Conservation (phyloP, 1,284 basidiomycete genomes). For the Leccinum laetum region DNA sequence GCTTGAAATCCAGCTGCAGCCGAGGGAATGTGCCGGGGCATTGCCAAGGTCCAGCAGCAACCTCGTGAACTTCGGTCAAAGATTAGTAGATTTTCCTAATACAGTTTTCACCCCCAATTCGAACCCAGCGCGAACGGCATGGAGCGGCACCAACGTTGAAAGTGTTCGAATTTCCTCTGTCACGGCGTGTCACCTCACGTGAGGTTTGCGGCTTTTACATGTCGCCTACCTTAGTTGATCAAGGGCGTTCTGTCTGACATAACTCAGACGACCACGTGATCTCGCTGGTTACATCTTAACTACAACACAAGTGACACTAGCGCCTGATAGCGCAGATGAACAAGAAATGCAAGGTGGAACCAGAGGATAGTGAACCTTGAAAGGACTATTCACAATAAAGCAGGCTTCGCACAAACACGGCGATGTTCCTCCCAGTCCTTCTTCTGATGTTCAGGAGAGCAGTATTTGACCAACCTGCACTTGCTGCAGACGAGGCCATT, state of each 20-base stretch:
- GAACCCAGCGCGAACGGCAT: no score
- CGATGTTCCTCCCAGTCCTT: conserved; percentile 75
- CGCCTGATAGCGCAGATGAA: not conserved
- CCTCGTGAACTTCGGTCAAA: no score
- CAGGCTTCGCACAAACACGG: conserved; percentile 57
- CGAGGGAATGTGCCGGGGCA: no score
- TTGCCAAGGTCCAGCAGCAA: no score
- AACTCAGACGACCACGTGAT: not conserved
- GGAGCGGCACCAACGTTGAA: no score
- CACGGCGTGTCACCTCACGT: no score
- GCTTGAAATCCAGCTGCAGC: no score
- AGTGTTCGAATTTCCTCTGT: no score
- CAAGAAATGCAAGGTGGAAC: not conserved
- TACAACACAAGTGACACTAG: conserved; percentile 8
- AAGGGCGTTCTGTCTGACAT: not conserved
- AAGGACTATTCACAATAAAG: conserved; percentile 14
- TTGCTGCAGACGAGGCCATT: conserved; percentile 65
- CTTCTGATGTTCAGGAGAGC: conserved; percentile 66
- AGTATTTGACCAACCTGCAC: conserved; percentile 74
- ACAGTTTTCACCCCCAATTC: no score
- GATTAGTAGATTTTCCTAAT: no score
- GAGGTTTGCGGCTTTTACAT: no score
- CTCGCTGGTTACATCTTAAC: not conserved
- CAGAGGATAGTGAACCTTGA: not conserved
- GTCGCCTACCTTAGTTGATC: not conserved